Conservation (phyloP, 257 asterid species). For the Petunia axillaris region DNA sequence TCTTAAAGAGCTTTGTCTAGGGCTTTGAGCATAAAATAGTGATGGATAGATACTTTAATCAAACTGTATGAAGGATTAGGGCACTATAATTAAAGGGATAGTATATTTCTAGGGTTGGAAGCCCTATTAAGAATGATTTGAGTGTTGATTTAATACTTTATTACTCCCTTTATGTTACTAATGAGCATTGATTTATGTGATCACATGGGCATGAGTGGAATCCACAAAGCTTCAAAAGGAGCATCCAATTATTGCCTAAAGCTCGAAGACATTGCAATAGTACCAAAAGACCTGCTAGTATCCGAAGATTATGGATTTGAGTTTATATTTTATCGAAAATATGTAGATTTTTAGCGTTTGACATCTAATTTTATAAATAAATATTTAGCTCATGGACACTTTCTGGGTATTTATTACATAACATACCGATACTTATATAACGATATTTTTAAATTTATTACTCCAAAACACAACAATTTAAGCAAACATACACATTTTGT, state of each 20-base stretch:
- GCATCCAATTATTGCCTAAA: neutral
- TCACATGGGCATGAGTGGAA: conserved; percentile 27
- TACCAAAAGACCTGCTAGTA: no score
- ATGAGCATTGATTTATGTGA: conserved; percentile 22
- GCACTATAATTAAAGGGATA: conserved; percentile 19
- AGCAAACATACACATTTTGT: no score
- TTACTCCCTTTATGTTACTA: neutral
- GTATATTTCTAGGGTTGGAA: conserved; percentile 34
- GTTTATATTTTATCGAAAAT: no score
- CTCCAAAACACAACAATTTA: no score
- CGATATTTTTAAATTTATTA: no score
- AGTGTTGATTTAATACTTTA: neutral
- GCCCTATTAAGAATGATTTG: conserved; percentile 26
- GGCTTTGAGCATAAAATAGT: neutral
- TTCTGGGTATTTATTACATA: no score
- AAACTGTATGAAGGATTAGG: neutral
- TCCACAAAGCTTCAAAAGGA: conserved; percentile 8
- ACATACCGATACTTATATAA: no score
- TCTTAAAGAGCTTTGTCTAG: neutral
- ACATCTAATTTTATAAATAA: no score
- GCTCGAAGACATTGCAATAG: neutral
- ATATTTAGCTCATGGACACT: no score
- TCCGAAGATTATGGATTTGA: no score
- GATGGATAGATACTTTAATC: conserved; percentile 31
- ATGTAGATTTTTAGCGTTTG: no score